These are phyloP conservation scores for Phialocephala sp. DNA, from an alignment of 2,329 filamentous ascomycete genomes.

Conservation along the genomic window DNA sequence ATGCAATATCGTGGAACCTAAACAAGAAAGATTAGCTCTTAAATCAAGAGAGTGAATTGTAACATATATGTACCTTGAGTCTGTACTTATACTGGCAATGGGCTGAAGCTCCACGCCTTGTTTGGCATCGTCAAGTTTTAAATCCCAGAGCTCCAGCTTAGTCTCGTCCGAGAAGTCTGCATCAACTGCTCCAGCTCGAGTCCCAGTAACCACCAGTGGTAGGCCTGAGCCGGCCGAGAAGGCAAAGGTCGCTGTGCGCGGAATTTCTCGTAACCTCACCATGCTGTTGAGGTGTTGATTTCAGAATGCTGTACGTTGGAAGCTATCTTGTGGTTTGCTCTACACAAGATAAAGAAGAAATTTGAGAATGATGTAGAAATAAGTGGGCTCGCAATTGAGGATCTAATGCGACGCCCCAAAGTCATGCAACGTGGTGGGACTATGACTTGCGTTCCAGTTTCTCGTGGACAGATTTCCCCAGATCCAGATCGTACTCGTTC, in stretches of 20 bases:
- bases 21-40: constrained; percentile 17
- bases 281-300: constrained; percentile 55
- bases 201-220: constrained; percentile 90
- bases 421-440: constrained; percentile 21
- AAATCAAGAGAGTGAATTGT: constrained; percentile 11
- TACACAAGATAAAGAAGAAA: constrained; percentile 11
- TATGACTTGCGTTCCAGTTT: constrained; percentile 18
- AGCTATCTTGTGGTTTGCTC: constrained; percentile 16
- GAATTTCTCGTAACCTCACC: constrained; percentile 96
- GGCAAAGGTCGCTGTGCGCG: constrained; percentile 94
- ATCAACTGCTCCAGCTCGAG: constrained; percentile 91
- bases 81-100: constrained; percentile 80
- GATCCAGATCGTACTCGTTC: neutral
- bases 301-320: constrained; percentile 23
- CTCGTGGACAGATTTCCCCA: constrained; percentile 24
- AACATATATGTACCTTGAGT: constrained; percentile 73
- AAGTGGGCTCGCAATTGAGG: constrained; percentile 27
- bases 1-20: constrained; percentile 97
- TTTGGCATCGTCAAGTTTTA: constrained; percentile 78
- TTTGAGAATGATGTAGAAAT: constrained; percentile 11
- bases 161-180: constrained; percentile 98
- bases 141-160: constrained; percentile 94
- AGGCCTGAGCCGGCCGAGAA: constrained; percentile 85
- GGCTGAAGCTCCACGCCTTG: constrained; percentile 85
- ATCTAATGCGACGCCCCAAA: constrained; percentile 29